A percentile compares a stretch with the other conserved stretches of the same genome.
These are phyloP conservation scores for Rossbeevera mucosa DNA, from an alignment of 768 basidiomycete genomes.

Conservation along the genomic window DNA sequence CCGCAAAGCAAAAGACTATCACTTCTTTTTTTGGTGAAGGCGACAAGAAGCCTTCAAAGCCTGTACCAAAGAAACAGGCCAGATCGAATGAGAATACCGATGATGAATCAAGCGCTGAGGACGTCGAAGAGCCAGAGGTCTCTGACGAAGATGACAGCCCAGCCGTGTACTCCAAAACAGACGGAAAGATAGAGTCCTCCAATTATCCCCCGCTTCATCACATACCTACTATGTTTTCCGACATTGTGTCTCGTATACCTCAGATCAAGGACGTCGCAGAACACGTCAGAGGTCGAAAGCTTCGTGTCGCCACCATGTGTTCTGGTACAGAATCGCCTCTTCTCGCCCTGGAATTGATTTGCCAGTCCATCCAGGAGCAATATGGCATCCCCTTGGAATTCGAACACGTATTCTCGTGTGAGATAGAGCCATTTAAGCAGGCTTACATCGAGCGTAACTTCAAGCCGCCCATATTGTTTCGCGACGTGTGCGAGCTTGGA, in stretches of 20 bases:
- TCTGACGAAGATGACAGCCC: constrained; percentile 31
- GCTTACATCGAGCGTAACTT: constrained; percentile 98
- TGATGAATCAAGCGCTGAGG: constrained; percentile 28
- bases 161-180: constrained; percentile 35
- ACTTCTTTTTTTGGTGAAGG: constrained; percentile 48
- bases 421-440: constrained; percentile 96
- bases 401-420: constrained; percentile 94
- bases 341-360: constrained; percentile 82
- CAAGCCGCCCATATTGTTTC: constrained; percentile 84
- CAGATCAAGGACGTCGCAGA: constrained; percentile 63
- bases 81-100: constrained; percentile 32
- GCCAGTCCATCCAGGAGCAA: constrained; percentile 66
- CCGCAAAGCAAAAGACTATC: constrained; percentile 51
- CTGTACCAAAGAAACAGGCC: constrained; percentile 24
- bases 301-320: constrained; percentile 96
- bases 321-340: constrained; percentile 95
- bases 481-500: constrained; percentile 90
- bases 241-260: constrained; percentile 64
- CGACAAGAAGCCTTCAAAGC: constrained; percentile 25
- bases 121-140: constrained; percentile 32
- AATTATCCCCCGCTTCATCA: constrained; percentile 73
- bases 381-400: constrained; percentile 61
- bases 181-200: constrained; percentile 48
- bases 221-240: constrained; percentile 68
- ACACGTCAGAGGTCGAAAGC: constrained; percentile 68